Percentiles rank a stretch among this genome's conserved stretches.
Conservation (phyloP, 1,284 basidiomycete species). For the Blastosporella zonata region DNA sequence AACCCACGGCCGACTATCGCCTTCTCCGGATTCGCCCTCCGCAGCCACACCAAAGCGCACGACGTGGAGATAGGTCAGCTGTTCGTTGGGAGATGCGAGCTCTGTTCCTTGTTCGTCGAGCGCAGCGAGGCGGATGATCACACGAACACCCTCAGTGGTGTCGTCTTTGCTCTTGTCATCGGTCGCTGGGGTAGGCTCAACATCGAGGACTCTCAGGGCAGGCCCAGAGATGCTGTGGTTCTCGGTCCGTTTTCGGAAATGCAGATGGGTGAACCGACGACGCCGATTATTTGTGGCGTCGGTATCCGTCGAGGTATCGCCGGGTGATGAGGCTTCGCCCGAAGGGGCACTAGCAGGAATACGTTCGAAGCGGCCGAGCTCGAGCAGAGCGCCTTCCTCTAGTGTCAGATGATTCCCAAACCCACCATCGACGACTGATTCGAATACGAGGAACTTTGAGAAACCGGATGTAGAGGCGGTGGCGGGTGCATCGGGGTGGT, state of each 20-base stretch:
- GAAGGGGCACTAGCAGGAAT: conserved; percentile 14
- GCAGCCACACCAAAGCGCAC: conserved; percentile 57
- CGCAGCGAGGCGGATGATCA: conserved; percentile 74
- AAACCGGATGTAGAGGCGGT: conserved; percentile 39
- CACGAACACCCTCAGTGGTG: conserved; percentile 62
- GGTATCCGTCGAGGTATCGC: conserved; percentile 16
- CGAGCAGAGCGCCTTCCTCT: conserved; percentile 71
- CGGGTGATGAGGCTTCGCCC: conserved; percentile 19
- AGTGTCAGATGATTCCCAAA: conserved; percentile 73
- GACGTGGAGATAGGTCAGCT: conserved; percentile 82
- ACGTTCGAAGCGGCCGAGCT: conserved; percentile 65
- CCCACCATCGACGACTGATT: conserved; percentile 74
- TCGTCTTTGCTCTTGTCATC: conserved; percentile 44
- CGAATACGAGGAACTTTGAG: conserved; percentile 63
- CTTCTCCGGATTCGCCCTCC: conserved; percentile 43
- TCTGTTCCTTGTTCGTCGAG: conserved; percentile 68
- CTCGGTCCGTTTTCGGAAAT: conserved; percentile 52
- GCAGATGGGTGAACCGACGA: conserved; percentile 64
- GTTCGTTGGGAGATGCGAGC: conserved; percentile 71
- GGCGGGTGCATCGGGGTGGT: conserved; percentile 50
- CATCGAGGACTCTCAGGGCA: conserved; percentile 74
- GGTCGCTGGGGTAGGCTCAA: conserved; percentile 28
- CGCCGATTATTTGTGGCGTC: conserved; percentile 21
- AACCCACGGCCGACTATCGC: conserved; percentile 69
- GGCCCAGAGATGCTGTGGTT: conserved; percentile 61